A percentile compares a stretch with the other conserved stretches of the same genome.
Evolutionary conservation across 192 early-diverging fungal species (phyloP).

Genomic region (Podochytrium sp.): DNA sequence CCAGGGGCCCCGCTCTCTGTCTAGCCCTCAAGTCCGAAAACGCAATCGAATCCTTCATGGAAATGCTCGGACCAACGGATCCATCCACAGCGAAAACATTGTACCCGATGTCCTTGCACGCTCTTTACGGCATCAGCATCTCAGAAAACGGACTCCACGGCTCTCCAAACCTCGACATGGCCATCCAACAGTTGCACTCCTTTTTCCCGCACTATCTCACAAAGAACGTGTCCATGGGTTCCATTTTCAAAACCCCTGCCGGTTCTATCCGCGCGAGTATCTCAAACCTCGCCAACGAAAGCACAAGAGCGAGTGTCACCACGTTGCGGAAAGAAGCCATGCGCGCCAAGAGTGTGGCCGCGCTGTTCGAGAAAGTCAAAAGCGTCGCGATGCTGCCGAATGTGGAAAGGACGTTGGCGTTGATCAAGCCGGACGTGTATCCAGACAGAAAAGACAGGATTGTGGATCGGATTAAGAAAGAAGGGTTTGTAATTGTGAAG

Average conservation of each 20-base stretch:
- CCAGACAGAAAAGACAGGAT: constrained; percentile 51
- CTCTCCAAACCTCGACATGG: constrained; percentile 43
- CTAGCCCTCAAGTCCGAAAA: constrained; percentile 55
- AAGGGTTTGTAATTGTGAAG: constrained; percentile 34
- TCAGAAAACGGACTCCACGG: constrained; percentile 61
- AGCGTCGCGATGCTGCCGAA: too few relatives aligned
- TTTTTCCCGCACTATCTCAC: constrained; percentile 49
- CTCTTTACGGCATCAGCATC: constrained; percentile 51
- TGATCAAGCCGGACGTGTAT: constrained; percentile 61
- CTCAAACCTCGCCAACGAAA: constrained; percentile 24
- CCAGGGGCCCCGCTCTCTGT: constrained; percentile 42
- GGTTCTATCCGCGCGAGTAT: neutral
- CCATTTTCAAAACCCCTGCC: constrained; percentile 30
- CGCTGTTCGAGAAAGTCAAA: constrained; percentile 49
- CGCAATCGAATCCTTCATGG: constrained; percentile 50
- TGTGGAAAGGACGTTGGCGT: constrained; percentile 48
- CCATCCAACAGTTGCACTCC: constrained; percentile 49
- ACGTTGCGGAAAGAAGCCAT: too few relatives aligned
- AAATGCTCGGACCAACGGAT: constrained; percentile 60
- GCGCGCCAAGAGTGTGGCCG: too few relatives aligned
- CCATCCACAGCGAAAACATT: constrained; percentile 39
- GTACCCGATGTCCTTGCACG: constrained; percentile 51
- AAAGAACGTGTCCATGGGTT: neutral
- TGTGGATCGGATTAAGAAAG: constrained; percentile 13
- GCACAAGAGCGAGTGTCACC: constrained; percentile 55